Evolutionary conservation across 2,329 filamentous ascomycete species (phyloP).

Genomic region (Pseudogymnoascus sp.): DNA sequence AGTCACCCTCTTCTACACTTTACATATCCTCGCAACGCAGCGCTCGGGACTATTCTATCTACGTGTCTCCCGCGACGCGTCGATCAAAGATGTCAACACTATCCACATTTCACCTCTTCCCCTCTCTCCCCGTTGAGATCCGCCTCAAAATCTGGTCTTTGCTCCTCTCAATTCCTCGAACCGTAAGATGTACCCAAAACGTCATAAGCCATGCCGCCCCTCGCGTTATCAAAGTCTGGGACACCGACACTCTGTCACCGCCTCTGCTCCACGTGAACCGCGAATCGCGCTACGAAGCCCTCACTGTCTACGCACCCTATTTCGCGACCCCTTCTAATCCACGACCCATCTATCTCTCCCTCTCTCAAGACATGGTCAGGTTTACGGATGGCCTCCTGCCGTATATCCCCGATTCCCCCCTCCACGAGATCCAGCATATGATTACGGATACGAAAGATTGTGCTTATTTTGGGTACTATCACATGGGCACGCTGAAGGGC

Average conservation of each 20-base stretch:
- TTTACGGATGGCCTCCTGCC: conserved; percentile 17
- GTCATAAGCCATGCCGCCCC: conserved; percentile 1
- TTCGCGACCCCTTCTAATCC: conserved; percentile 15
- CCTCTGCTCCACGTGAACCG: conserved; percentile 11
- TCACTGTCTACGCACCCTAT: conserved; percentile 14
- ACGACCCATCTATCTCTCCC: conserved; percentile 18
- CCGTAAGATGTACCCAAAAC: conserved; percentile 17
- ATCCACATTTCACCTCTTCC: conserved; percentile 21
- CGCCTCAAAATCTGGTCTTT: conserved; percentile 23
- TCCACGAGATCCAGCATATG: conserved; percentile 15
- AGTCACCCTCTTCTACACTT: neutral
- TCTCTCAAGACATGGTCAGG: conserved; percentile 17
- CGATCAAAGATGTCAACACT: conserved; percentile 7
- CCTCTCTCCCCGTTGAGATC: conserved; percentile 22
- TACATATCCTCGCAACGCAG: neutral
- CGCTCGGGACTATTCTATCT: neutral
- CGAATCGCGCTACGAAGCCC: conserved; percentile 13
- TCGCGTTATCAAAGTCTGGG: neutral
- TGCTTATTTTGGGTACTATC: conserved; percentile 22
- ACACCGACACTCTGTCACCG: neutral
- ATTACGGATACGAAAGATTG: conserved; percentile 18
- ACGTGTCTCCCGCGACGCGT: neutral
- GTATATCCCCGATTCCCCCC: conserved; percentile 16
- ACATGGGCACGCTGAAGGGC: conserved; percentile 18
- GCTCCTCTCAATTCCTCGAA: conserved; percentile 15